These are phyloP conservation scores for Schizophyllum commune DNA, from an alignment of 1,284 basidiomycete genomes.

Conservation along the genomic window DNA sequence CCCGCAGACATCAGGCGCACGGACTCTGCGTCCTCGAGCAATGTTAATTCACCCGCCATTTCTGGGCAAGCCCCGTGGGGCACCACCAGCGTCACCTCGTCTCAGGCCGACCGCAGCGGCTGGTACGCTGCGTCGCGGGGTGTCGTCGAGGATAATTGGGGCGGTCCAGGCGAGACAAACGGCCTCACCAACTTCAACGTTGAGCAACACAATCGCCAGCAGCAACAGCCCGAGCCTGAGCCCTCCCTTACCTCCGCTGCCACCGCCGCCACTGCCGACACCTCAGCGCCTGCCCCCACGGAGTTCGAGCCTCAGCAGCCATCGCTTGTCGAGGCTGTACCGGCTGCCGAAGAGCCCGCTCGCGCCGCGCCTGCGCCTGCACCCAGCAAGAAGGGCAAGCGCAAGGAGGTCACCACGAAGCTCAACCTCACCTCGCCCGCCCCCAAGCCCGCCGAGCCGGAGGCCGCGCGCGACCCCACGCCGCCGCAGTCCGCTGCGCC, in stretches of 20 bases:
- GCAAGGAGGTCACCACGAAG: slow-evolving; percentile 9
- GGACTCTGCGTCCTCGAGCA: neutral
- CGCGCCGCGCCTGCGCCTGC: slow-evolving; percentile 6
- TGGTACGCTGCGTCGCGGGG: slow-evolving; percentile 45
- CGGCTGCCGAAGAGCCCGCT: neutral
- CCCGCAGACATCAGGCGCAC: neutral
- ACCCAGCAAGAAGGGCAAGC: slow-evolving; percentile 13
- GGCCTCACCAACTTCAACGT: slow-evolving; percentile 50
- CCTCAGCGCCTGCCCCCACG: slow-evolving; percentile 17
- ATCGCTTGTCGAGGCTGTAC: neutral
- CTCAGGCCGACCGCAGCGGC: slow-evolving; percentile 36
- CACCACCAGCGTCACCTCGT: slow-evolving; percentile 10
- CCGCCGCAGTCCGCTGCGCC: slow-evolving; percentile 20
- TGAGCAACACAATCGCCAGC: slow-evolving; percentile 49
- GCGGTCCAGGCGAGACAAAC: slow-evolving; percentile 29
- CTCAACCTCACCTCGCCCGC: slow-evolving; percentile 7
- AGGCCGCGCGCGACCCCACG: slow-evolving; percentile 10
- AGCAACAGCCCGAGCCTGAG: slow-evolving; percentile 13
- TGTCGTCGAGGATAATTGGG: slow-evolving; percentile 37
- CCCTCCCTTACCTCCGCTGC: neutral
- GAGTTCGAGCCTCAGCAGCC: slow-evolving; percentile 5
- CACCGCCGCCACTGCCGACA: slow-evolving; percentile 3
- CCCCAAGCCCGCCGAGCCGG: slow-evolving; percentile 8
- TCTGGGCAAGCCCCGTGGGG: slow-evolving; percentile 10
- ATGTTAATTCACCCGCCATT: slow-evolving; percentile 4